A percentile compares a stretch with the other conserved stretches of the same genome.
Evolutionary conservation across 805 yeast species (phyloP).

Genomic region (Metschnikowia drakensbergensis): DNA sequence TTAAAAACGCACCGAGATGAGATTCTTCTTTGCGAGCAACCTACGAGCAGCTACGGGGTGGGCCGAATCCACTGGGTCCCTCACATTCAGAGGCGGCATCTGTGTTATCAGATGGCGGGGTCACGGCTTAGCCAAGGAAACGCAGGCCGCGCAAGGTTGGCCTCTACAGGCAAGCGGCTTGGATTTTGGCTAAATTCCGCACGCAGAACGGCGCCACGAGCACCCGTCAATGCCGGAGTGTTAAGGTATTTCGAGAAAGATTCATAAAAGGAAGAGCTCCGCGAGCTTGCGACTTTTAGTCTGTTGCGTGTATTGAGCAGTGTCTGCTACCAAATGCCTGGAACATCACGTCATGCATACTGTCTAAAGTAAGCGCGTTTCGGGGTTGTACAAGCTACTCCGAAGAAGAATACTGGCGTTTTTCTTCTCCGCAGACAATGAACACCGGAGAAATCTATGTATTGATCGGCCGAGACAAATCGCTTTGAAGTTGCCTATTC

Average conservation of each 20-base stretch:
- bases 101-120: not conserved
- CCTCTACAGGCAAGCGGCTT: not conserved
- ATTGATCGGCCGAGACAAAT: not conserved
- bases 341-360: not conserved
- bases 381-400: not conserved
- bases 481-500: not conserved
- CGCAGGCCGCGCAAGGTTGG: not conserved
- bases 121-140: not conserved
- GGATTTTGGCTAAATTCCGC: not conserved
- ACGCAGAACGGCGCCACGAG: not conserved
- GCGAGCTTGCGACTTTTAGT: no score
- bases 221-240: no score
- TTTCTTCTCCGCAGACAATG: not conserved
- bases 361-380: not conserved
- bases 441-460: not conserved
- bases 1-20: not conserved
- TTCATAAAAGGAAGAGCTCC: no score
- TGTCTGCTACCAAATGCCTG: not conserved
- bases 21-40: not conserved
- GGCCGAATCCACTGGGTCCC: not conserved
- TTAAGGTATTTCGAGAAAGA: no score
- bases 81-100: not conserved
- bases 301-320: not conserved
- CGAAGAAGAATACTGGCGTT: not conserved
- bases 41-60: not conserved